A percentile compares a stretch with the other conserved stretches of the same genome.
These are phyloP conservation scores for Tetraselmis striata DNA, from an alignment of 139 green algal species.

Conservation along the genomic window DNA sequence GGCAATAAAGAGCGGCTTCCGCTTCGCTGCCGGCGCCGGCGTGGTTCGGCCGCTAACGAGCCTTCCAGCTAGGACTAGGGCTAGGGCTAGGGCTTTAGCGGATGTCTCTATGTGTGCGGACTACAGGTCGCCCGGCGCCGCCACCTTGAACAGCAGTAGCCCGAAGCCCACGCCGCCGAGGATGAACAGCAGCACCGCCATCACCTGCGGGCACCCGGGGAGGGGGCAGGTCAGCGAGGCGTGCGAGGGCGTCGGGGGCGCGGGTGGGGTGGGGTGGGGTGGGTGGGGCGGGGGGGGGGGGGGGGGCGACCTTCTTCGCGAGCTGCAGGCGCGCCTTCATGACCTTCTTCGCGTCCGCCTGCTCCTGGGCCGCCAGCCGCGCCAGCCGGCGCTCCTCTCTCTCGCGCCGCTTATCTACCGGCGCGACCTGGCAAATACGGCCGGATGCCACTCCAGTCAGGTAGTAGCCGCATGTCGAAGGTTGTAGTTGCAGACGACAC, in stretches of 20 bases:
- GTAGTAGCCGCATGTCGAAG: too few relatives aligned
- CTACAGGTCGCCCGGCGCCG: not conserved
- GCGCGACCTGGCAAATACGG: not conserved
- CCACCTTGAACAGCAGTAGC: not conserved
- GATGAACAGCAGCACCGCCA: not conserved
- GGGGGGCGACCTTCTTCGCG: not conserved
- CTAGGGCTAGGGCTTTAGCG: too few relatives aligned
- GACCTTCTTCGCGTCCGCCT: not conserved
- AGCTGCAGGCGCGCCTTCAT: not conserved
- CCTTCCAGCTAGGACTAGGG: too few relatives aligned
- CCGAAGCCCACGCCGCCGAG: not conserved
- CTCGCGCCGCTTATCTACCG: not conserved
- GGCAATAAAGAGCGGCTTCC: too few relatives aligned
- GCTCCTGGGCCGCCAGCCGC: not conserved
- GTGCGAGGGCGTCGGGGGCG: not conserved
- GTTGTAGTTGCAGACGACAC: too few relatives aligned
- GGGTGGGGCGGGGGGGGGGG: not conserved
- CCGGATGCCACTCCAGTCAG: not conserved
- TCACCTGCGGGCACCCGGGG: not conserved
- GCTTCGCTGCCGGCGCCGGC: too few relatives aligned
- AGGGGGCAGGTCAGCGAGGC: not conserved
- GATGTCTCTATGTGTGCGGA: too few relatives aligned
- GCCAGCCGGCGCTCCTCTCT: not conserved
- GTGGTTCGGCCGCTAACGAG: too few relatives aligned
- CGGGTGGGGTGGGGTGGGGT: not conserved